Evolutionary conservation across 768 basidiomycete species (phyloP), one percentile per base, ranked within the genome.

Genomic region (Lactifluus pinguis): DNA sequence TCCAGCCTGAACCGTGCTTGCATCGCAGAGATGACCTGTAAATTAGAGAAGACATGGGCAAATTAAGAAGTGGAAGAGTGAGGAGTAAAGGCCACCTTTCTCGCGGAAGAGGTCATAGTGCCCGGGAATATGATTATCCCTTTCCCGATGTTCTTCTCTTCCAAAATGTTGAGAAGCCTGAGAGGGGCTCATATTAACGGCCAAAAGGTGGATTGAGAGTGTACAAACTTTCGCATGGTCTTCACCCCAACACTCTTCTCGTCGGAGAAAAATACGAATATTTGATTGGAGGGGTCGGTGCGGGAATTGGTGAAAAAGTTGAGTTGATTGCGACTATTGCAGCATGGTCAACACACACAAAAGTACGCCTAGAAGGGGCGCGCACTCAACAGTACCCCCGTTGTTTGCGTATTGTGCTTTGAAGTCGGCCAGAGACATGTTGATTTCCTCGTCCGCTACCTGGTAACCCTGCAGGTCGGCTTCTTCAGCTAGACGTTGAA

Each of bases 121-220:
- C 89, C 91, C 7, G 93, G 87, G 75, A 94, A 98, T 63, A 99
- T 91, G 66, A 99, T 91, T 69, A 99, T 86, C 6, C 95, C 97
- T 66, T 87, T 82, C 68, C 86, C 83, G 53, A 97, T 97, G 60
- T 80, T 80, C 74, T 95, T 92, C 72, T 93, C 90, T 72, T 98
- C 95, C 55, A 99, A 79, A 66, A 95, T 92, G 62, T 80, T 79
- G 55, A 98, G 82, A 66, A 99, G 77, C 71, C 95, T 98, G 70
- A 49, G 19, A 25, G 19, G n/a, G 7, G 45, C n/a, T 1, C 8
- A 17, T 4, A 15, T 51, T 17, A 53, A 36, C 14, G 3, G 21
- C 41, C 50, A 52, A 50, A 52, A 39, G 21, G 3, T n/a, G 15
- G 21, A 17, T 45, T 4, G n/a, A 47, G 29, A 57, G 53, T 17